Evolutionary conservation across 2,329 filamentous ascomycete species (phyloP), one percentile per base, ranked within the genome.

Genomic region (Stenocarpella maydis): DNA sequence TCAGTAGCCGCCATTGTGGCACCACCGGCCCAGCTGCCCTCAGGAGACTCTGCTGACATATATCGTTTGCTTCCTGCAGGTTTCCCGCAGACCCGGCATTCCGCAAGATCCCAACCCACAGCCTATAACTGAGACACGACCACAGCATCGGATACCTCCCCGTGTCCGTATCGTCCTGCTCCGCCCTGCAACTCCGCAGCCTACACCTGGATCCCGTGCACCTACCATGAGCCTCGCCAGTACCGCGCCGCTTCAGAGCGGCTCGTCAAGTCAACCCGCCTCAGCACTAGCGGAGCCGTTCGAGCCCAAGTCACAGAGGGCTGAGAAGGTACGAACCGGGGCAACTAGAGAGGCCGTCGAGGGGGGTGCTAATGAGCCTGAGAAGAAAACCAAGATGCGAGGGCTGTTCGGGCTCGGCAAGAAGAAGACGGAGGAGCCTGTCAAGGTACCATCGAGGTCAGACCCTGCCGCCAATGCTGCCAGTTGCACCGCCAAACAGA

Each of bases 361-460:
- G 34, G 73, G 75, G 26, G 76, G 78, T 34, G 69, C 68, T 71
- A 77, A 79, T n/a, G 71, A 69, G 6, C 52, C 72, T 49, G 69
- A 72, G 39, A 80, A 81, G 74, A 76, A 76, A 63, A 80, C 78
- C 67, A 86, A 87, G 78, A 90, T 87, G 79, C 83, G 87, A 72
- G 83, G 84, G 70, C 80, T 91, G 34, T 90, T 90, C 77, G 85
- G 86, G 5, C 86, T 91, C 70, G 87, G 87, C 68, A 90, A 87
- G 82, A 90, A 90, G 80, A 90, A 88, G 80, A 79, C 81, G 61
- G 81, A 85, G 54, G 81, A 84, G 34, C 82, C 83, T 69, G 75
- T 77, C 53, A 83, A 83, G 68, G 71, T 77, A 63, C 71, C 76
- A 47, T 70, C 75, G 71, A 70, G 69, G 72, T 71, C 77, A 68